Percentiles rank a stretch among this genome's conserved stretches.
These are phyloP conservation scores for Cryphonectria carpinicola DNA, from an alignment of 2,329 filamentous ascomycete genomes.

Conservation along the genomic window DNA sequence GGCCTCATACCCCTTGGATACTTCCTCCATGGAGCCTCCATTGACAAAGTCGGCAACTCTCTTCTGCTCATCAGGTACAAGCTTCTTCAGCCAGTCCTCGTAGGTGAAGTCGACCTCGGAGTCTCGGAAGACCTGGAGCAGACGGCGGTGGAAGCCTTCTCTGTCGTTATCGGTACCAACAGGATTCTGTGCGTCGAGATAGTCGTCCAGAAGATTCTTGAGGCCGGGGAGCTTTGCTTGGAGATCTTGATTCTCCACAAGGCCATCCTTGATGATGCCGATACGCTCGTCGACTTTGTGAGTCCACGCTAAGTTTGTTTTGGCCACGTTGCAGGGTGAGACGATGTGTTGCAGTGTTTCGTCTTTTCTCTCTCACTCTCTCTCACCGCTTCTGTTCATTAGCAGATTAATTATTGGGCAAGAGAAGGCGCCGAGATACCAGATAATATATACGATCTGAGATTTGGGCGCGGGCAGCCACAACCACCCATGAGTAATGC, in stretches of 20 bases:
- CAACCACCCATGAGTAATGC: neutral
- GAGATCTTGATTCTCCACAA: neutral
- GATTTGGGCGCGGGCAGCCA: neutral
- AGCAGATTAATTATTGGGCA: neutral
- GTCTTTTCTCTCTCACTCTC: neutral
- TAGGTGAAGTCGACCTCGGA: constrained; percentile 26
- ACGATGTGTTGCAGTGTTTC: neutral
- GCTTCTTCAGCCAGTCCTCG: constrained; percentile 17
- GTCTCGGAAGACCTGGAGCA: constrained; percentile 29
- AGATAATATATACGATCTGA: neutral
- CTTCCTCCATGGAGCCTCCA: constrained; percentile 11
- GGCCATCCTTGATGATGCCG: constrained; percentile 10
- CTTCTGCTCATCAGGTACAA: constrained; percentile 24
- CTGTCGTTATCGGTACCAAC: constrained; percentile 16
- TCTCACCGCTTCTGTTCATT: neutral
- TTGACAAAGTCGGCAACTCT: constrained; percentile 25
- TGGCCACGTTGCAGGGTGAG: neutral
- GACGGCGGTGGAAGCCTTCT: constrained; percentile 25
- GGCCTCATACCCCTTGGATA: constrained; percentile 15
- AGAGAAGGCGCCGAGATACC: neutral
- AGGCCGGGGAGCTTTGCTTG: constrained; percentile 25
- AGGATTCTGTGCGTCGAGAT: constrained; percentile 13
- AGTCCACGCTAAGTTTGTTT: neutral
- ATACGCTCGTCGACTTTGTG: constrained; percentile 15
- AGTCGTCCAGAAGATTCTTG: constrained; percentile 26